Conservation (phyloP, 768 basidiomycete species). For the Leccinum pellstonianum region DNA sequence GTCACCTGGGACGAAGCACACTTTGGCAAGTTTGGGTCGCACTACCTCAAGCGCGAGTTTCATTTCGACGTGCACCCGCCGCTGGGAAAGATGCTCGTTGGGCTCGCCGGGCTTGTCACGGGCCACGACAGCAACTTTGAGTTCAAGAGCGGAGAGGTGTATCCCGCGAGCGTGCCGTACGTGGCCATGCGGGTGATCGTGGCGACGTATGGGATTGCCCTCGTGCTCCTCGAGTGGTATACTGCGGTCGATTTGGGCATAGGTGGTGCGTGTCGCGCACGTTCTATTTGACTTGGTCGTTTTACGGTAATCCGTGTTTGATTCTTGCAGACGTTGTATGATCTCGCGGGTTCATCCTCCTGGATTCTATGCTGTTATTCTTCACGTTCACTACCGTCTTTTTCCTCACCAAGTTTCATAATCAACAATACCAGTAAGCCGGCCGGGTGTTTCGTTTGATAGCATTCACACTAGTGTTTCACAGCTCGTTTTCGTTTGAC, state of each 20-base stretch:
- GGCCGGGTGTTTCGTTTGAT: neutral
- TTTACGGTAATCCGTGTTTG: neutral
- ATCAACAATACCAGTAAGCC: constrained; percentile 89
- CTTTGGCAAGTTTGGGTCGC: constrained; percentile 97
- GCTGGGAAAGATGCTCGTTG: too few species aligned
- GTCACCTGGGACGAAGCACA: constrained; percentile 99
- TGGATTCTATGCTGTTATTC: constrained; percentile 98
- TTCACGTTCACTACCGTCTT: constrained; percentile 98
- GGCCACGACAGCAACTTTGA: constrained; percentile 93
- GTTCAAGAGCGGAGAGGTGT: constrained; percentile 87
- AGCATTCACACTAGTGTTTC: constrained; percentile 1
- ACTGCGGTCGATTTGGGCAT: constrained; percentile 93
- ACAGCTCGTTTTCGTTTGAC: constrained; percentile 87
- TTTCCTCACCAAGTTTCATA: constrained; percentile 94
- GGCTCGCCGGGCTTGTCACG: constrained; percentile 29
- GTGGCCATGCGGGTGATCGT: constrained; percentile 95
- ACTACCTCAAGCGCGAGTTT: constrained; percentile 98
- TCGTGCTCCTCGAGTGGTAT: constrained; percentile 97
- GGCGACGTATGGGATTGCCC: constrained; percentile 89
- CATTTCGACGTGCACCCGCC: constrained; percentile 80
- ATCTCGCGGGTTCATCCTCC: constrained; percentile 94
- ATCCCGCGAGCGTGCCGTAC: constrained; percentile 84
- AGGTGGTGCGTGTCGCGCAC: constrained; percentile 62
- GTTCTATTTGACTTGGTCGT: neutral
- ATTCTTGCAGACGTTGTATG: constrained; percentile 81